Evolutionary conservation across 2,329 filamentous ascomycete genomes (phyloP), one percentile per base, ranked within the genome.

Genomic region (Claviceps paspali): DNA sequence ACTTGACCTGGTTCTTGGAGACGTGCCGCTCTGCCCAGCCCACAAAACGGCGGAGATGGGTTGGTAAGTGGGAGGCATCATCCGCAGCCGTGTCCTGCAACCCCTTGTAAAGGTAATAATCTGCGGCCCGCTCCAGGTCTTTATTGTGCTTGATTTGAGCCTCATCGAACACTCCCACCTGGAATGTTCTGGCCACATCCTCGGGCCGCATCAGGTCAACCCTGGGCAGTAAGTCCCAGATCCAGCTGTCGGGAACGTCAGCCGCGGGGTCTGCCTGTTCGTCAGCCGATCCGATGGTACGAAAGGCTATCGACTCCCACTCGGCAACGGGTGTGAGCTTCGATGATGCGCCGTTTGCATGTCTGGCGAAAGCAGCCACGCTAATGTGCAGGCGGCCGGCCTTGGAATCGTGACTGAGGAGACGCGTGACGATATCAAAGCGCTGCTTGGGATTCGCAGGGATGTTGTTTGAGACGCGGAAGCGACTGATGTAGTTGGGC

Each of bases 391-490:
- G 44, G 5, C 42, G 38, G 5, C 50, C 52, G 7, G 38, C 45
- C 33, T 51, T 51, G 35, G 35, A 28, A 29, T 52, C 49, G 15
- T 49, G 44, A 22, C 45, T 33, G 3, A 51, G 29, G 3, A 49
- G 38, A 19, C 49, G 46, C 27, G 47, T 49, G 30, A 53, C 50
- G 17, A 47, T 41, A 8, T 38, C 43, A 21, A 52, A 42, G 5
- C 42, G 34, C 26, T 45, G 46, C 15, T 46, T 38, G 4, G 39
- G 22, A 5, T 33, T 40, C 6, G 41, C 24, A 2, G 47, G 45
- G 10, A 55, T 53, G 3, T 39, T 42, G 36, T 55, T 55, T 5
- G 51, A 54, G 29, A 55, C 45, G 23, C 50, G 48, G 9, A 55
- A 39, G 8, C 50, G 46, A 14, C 45, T 47, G 26, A 54, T 41